Conservation (phyloP, 1,284 basidiomycete species). For the Ceratobasidium sp. region DNA sequence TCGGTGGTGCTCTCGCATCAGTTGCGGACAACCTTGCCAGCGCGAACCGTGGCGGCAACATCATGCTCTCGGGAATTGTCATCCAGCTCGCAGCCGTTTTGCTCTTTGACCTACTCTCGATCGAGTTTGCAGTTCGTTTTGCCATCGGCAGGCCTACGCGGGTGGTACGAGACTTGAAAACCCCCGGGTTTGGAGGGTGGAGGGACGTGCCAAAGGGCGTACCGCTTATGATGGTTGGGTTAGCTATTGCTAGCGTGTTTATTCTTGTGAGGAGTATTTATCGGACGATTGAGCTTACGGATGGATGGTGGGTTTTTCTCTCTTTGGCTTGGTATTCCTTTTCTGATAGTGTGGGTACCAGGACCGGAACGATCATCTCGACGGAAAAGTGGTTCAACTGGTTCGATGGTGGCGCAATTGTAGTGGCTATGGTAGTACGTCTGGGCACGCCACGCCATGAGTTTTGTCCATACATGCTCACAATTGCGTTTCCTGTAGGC, state of each 20-base stretch:
- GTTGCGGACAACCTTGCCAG: constrained; percentile 37
- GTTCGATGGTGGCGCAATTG: constrained; percentile 31
- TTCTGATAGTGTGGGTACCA: not conserved
- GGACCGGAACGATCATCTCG: constrained; percentile 31
- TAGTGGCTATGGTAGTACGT: constrained; percentile 39
- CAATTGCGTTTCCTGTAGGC: not conserved
- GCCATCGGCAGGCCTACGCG: constrained; percentile 5
- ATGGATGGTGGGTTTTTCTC: constrained; percentile 19
- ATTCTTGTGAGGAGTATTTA: constrained; percentile 47
- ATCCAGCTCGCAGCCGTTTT: constrained; percentile 24
- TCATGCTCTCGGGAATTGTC: constrained; percentile 52
- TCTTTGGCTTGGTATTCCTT: no score
- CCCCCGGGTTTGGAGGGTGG: not conserved
- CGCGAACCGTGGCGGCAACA: constrained; percentile 48
- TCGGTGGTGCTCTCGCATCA: constrained; percentile 58
- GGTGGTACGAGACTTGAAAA: not conserved
- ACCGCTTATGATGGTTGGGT: constrained; percentile 43
- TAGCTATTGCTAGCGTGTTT: constrained; percentile 45
- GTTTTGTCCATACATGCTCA: no score
- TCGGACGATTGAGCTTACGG: constrained; percentile 47
- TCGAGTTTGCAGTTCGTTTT: constrained; percentile 39
- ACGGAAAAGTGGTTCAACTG: constrained; percentile 41
- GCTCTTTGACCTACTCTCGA: constrained; percentile 23
- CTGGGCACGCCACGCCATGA: not conserved
- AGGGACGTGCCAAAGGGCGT: constrained; percentile 5